Conservation (phyloP, 306 rosid genomes). For the Vigna mungo region DNA sequence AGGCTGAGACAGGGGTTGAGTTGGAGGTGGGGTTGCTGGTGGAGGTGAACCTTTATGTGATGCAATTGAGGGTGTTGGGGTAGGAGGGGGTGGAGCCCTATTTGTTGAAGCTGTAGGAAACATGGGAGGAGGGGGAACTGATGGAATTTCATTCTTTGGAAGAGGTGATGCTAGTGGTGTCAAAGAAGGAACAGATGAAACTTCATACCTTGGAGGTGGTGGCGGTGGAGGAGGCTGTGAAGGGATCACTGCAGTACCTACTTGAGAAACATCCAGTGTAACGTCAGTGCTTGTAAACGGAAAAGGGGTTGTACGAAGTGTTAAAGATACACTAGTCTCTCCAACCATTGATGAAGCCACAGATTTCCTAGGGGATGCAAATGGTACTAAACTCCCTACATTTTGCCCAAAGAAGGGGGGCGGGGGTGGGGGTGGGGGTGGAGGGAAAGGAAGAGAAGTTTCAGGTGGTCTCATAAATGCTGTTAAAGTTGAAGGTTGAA, state of each 20-base stretch:
- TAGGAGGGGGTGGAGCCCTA: conserved; percentile 36
- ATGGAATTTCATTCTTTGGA: conserved; percentile 30
- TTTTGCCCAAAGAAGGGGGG: conserved; percentile 47
- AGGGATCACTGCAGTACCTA: conserved; percentile 23
- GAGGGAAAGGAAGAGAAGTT: conserved; percentile 48
- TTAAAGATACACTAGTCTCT: conserved; percentile 31
- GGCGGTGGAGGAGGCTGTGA: conserved; percentile 40
- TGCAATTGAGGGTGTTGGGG: conserved; percentile 31
- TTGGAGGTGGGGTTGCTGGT: not conserved
- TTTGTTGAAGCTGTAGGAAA: conserved; percentile 46
- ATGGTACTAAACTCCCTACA: conserved; percentile 22
- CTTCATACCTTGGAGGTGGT: conserved; percentile 20
- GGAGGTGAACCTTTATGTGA: conserved; percentile 32
- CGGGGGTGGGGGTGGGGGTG: conserved; percentile 51
- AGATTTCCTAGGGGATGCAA: conserved; percentile 43
- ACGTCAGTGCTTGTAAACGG: conserved; percentile 29
- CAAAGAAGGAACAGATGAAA: conserved; percentile 36
- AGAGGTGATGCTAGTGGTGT: conserved; percentile 24
- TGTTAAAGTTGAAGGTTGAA: conserved; percentile 24
- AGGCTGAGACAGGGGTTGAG: conserved; percentile 29
- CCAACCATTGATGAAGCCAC: conserved; percentile 44
- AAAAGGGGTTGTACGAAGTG: conserved; percentile 44
- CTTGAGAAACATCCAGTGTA: conserved; percentile 34
- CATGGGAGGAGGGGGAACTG: conserved; percentile 37
- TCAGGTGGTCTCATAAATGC: conserved; percentile 32